phyloP scores from a whole-genome alignment of 805 yeast genomes.

The Myxozyma mucilagina region DNA sequence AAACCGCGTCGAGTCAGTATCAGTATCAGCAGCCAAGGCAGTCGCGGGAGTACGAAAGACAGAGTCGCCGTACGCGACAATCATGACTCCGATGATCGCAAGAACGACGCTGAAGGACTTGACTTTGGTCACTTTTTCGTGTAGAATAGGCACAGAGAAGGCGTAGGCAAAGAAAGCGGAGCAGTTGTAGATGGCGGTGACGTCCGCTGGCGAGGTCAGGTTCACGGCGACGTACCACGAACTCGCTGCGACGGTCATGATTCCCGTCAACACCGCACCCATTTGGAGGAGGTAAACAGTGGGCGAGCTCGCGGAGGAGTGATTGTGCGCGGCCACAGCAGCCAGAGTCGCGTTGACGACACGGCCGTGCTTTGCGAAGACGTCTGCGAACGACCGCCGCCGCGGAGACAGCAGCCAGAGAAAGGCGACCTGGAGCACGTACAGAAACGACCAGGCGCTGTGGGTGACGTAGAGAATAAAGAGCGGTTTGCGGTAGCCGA shows the following conservation, averaged over 20 bases:
- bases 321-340: constrained; percentile 23
- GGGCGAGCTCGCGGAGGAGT: constrained; percentile 41
- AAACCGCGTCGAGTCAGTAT: constrained; percentile 14
- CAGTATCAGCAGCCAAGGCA: neutral
- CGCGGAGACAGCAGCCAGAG: constrained; percentile 46
- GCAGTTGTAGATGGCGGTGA: constrained; percentile 88
- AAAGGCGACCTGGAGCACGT: constrained; percentile 64
- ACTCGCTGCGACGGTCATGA: constrained; percentile 72
- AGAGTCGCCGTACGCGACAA: constrained; percentile 61
- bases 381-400: constrained; percentile 24
- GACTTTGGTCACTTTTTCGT: constrained; percentile 62
- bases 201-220: constrained; percentile 77
- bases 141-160: constrained; percentile 72
- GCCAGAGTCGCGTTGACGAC: constrained; percentile 34
- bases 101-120: constrained; percentile 68
- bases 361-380: constrained; percentile 29
- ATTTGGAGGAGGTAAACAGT: constrained; percentile 50
- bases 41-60: constrained; percentile 1
- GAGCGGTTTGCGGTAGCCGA: constrained; percentile 67
- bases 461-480: constrained; percentile 61
- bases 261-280: constrained; percentile 50
- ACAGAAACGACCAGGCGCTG: constrained; percentile 70
- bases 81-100: constrained; percentile 72
- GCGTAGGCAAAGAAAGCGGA: constrained; percentile 86
- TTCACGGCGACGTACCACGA: constrained; percentile 87